phyloP scores from a whole-genome alignment of 768 basidiomycete genomes.

The Pisolithus albus region DNA sequence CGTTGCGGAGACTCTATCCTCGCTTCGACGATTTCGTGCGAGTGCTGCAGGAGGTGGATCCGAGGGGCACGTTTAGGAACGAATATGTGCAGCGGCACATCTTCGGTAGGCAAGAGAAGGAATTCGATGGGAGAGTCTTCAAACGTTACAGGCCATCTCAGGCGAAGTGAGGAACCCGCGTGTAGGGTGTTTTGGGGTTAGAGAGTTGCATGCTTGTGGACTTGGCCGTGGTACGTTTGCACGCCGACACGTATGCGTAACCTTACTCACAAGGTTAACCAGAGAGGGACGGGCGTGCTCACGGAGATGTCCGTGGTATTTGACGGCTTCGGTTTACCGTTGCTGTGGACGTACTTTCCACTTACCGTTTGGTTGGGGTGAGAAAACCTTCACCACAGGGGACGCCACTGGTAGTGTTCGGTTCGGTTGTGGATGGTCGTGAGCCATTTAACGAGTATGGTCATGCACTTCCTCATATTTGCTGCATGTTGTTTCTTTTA shows the following conservation, averaged over 20 bases:
- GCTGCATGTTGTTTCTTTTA: too few species aligned
- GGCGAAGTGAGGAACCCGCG: slow-evolving; percentile 2
- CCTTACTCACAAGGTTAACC: too few species aligned
- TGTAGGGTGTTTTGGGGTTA: background rate
- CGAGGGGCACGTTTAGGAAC: slow-evolving; percentile 72
- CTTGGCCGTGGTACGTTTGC: background rate
- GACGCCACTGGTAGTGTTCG: too few species aligned
- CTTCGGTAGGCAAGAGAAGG: slow-evolving; percentile 47
- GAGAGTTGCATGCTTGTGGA: background rate
- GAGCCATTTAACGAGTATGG: too few species aligned
- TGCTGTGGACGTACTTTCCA: too few species aligned
- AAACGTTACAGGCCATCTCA: slow-evolving; percentile 25
- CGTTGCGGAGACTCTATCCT: slow-evolving; percentile 68
- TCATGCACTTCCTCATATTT: too few species aligned
- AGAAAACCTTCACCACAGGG: too few species aligned
- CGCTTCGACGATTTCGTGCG: slow-evolving; percentile 69
- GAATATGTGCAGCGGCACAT: slow-evolving; percentile 87
- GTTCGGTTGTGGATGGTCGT: too few species aligned
- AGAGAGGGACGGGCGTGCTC: too few species aligned
- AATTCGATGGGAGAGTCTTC: slow-evolving; percentile 41
- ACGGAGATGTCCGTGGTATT: too few species aligned
- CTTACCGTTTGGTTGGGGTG: too few species aligned
- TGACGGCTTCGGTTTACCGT: too few species aligned
- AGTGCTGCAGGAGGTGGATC: slow-evolving; percentile 67
- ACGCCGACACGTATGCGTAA: background rate